phyloP scores from a whole-genome alignment of 2,329 filamentous ascomycete genomes.

The Colletotrichum incanum region DNA sequence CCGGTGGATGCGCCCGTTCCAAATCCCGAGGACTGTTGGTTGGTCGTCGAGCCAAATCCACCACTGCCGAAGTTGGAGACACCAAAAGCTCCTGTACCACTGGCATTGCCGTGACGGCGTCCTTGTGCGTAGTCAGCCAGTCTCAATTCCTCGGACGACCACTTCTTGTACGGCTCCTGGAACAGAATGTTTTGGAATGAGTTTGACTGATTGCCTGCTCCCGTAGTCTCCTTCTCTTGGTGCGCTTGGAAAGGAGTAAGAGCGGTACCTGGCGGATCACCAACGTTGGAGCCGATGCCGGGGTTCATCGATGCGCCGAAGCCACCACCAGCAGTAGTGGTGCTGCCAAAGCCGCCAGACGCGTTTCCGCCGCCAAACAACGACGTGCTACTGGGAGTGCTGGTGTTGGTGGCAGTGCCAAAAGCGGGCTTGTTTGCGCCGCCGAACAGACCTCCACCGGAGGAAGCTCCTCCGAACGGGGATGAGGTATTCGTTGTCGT shows the following conservation, averaged over 20 bases:
- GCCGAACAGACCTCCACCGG: slow-evolving; percentile 64
- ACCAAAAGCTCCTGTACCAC: slow-evolving; percentile 89
- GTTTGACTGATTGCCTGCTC: slow-evolving; percentile 66
- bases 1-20: slow-evolving; percentile 52
- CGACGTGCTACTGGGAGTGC: slow-evolving; percentile 57
- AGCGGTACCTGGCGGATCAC: slow-evolving; percentile 79
- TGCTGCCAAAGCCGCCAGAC: slow-evolving; percentile 56
- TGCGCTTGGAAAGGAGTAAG: slow-evolving; percentile 78
- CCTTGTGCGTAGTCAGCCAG: slow-evolving; percentile 92
- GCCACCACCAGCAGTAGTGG: slow-evolving; percentile 53
- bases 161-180: slow-evolving; percentile 87
- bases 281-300: slow-evolving; percentile 66
- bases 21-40: slow-evolving; percentile 59
- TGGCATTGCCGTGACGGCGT: slow-evolving; percentile 85
- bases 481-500: slow-evolving; percentile 52
- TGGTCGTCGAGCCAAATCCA: slow-evolving; percentile 61
- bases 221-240: slow-evolving; percentile 80
- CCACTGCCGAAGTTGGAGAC: slow-evolving; percentile 66
- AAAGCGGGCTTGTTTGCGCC: slow-evolving; percentile 66
- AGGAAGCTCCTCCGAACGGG: slow-evolving; percentile 56
- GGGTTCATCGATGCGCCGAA: slow-evolving; percentile 65
- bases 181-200: slow-evolving; percentile 86
- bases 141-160: slow-evolving; percentile 88
- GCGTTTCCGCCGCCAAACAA: slow-evolving; percentile 62
- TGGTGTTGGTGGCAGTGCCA: slow-evolving; percentile 59